Evolutionary conservation across 179 eudicot species (phyloP).

Genomic region (Silene noctiflora): DNA sequence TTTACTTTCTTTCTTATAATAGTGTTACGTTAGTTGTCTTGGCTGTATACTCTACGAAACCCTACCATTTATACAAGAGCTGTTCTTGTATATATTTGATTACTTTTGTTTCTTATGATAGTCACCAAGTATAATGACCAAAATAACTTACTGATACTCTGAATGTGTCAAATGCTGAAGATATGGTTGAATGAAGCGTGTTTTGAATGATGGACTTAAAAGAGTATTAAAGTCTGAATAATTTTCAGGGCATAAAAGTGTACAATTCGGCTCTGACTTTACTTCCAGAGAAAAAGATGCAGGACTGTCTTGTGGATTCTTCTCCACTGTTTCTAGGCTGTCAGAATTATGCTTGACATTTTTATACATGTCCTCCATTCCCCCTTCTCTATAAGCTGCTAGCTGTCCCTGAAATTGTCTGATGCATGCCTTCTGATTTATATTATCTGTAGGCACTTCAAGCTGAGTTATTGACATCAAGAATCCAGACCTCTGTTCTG

Average conservation of each 20-base stretch:
- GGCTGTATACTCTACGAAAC: background rate
- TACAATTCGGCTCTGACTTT: background rate
- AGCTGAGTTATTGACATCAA: constrained; percentile 55
- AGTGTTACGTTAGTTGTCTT: background rate
- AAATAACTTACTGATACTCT: background rate
- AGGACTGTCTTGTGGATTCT: background rate
- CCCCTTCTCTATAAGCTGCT: background rate
- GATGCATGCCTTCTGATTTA: constrained; percentile 19
- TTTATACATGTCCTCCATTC: background rate
- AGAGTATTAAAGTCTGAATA: background rate
- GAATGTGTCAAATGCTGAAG: background rate
- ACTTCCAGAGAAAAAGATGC: background rate
- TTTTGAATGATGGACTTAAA: background rate
- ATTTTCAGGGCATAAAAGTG: background rate
- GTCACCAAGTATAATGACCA: background rate
- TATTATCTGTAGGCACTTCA: constrained; percentile 61
- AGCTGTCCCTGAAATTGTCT: background rate
- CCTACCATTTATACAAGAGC: background rate
- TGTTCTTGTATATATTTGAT: background rate
- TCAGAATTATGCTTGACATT: background rate
- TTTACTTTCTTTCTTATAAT: background rate
- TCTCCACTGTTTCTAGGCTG: background rate
- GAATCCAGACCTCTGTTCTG: constrained; percentile 45
- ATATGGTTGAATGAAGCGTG: background rate
- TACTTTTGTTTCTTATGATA: background rate